Evolutionary conservation across 1,284 basidiomycete genomes (phyloP).

Genomic region (Leccinum subfulvum): DNA sequence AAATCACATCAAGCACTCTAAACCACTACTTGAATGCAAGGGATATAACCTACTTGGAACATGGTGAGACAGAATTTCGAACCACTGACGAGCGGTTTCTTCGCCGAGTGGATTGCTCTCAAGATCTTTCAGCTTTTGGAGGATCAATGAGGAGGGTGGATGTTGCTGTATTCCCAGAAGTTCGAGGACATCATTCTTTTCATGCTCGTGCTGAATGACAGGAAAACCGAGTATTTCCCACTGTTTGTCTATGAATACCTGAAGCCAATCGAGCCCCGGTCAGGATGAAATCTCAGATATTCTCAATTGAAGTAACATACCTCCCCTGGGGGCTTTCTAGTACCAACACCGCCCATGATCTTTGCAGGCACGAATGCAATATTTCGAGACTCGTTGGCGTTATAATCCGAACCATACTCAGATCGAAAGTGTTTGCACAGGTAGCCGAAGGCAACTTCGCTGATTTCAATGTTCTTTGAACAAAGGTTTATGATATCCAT

Average conservation of each 20-base stretch:
- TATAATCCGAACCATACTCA: slow-evolving; percentile 64
- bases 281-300: not conserved
- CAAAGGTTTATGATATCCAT: slow-evolving; percentile 67
- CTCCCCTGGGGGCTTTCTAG: slow-evolving; percentile 62
- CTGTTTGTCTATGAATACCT: slow-evolving; percentile 72
- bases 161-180: slow-evolving; percentile 76
- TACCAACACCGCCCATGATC: slow-evolving; percentile 41
- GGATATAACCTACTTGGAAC: not conserved
- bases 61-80: slow-evolving; percentile 35
- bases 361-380: slow-evolving; percentile 79
- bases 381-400: slow-evolving; percentile 48
- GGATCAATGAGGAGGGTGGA: slow-evolving; percentile 63
- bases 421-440: slow-evolving; percentile 65
- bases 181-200: slow-evolving; percentile 40
- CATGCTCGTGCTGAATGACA: slow-evolving; percentile 51
- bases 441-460: slow-evolving; percentile 65
- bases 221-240: slow-evolving; percentile 76
- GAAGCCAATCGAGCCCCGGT: not conserved
- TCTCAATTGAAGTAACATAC: slow-evolving; percentile 36
- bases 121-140: slow-evolving; percentile 53
- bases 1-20: not conserved
- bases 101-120: slow-evolving; percentile 51
- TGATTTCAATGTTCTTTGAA: slow-evolving; percentile 42
- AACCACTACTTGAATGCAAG: too few species aligned
- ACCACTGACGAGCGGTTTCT: slow-evolving; percentile 61